phyloP scores from a whole-genome alignment of 202 grass and related monocot genomes.

The Elaeis oleifera region DNA sequence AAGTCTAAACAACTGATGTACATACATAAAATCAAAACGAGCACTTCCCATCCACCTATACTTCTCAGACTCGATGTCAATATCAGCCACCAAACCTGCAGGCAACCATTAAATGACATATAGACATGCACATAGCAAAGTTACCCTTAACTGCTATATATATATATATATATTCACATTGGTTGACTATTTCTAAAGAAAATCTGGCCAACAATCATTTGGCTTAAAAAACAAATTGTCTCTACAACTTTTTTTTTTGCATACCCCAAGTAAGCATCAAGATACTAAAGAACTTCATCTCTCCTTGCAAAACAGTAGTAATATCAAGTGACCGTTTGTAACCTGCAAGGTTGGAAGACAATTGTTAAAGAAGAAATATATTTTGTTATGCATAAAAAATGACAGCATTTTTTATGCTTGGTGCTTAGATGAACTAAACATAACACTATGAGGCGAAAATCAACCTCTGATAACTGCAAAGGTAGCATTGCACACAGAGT shows the following conservation, averaged over 20 bases:
- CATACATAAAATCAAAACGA: slow-evolving; percentile 80
- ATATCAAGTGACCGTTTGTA: slow-evolving; percentile 78
- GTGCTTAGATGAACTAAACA: slow-evolving; percentile 5
- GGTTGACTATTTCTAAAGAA: too few relatives aligned
- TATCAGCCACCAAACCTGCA: slow-evolving; percentile 85
- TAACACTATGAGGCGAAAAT: not conserved
- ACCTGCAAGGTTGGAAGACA: slow-evolving; percentile 42
- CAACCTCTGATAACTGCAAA: slow-evolving; percentile 81
- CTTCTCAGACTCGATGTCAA: slow-evolving; percentile 97
- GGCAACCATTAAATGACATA: slow-evolving; percentile 10
- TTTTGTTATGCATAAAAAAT: not conserved
- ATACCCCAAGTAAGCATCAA: slow-evolving; percentile 93
- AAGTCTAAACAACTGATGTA: not conserved
- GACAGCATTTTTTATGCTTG: not conserved
- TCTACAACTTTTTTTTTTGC: too few relatives aligned
- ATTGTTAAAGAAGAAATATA: not conserved
- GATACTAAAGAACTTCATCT: slow-evolving; percentile 81
- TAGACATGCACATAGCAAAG: too few relatives aligned
- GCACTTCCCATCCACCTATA: slow-evolving; percentile 94
- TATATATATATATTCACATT: too few relatives aligned
- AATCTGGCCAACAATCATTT: too few relatives aligned
- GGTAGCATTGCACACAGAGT: slow-evolving; percentile 61
- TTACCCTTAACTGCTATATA: too few relatives aligned
- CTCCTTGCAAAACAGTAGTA: slow-evolving; percentile 73
- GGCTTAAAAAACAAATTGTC: too few relatives aligned